Base-by-base conservation (phyloP, 2,329 filamentous ascomycete species). In the Aspergillus amoenus region DNA sequence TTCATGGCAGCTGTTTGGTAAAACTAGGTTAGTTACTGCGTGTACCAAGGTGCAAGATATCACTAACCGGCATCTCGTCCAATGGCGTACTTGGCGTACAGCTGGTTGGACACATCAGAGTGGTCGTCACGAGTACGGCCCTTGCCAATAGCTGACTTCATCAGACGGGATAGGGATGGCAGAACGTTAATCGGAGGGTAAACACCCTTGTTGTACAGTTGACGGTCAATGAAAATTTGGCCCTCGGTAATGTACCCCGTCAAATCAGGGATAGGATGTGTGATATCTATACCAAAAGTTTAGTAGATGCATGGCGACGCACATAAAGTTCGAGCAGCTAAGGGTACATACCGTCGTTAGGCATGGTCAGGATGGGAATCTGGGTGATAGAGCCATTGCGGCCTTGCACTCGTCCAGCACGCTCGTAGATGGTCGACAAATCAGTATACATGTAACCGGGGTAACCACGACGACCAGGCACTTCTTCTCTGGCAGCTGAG, bases 381-480 rank as follows among this genome's bases (percentile, higher is more conserved):
- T 99, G 94, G 18, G 95, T 99, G 70, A 99, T 99, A 69, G 94
- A 99, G 60, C 95, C 94, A 71, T 97, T 97, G 68, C 95, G 90
- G 68, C 95, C 95, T 71, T 91, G 83, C 50, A 99, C 94, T 89
- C 94, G 94, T 72, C 94, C 94, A 68, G 94, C 94, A 81, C 94
- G 93, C 81, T 99, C 94, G 83, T 99, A 99, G 70, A 99, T 97
- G 73, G 94, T 99, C 59, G 94, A 97, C 87, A 99, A 90, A 86
- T 99, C 95, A 67, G 94, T 99, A 84, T 99, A 99, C 94, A 99
- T 99, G 85, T 99, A 99, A 90, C 94, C 94, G 53, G 94, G 94
- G 82, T 94, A 99, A 85, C 94, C 94, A 87, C 94, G 93, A 77
- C 94, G 93, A 84, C 94, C 94, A 41, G 94, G 94, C 43, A 99